Percentiles rank a stretch among this genome's conserved stretches.
These are phyloP conservation scores for Mycena kentingensis DNA, from an alignment of 768 basidiomycete species.

Conservation along the genomic window DNA sequence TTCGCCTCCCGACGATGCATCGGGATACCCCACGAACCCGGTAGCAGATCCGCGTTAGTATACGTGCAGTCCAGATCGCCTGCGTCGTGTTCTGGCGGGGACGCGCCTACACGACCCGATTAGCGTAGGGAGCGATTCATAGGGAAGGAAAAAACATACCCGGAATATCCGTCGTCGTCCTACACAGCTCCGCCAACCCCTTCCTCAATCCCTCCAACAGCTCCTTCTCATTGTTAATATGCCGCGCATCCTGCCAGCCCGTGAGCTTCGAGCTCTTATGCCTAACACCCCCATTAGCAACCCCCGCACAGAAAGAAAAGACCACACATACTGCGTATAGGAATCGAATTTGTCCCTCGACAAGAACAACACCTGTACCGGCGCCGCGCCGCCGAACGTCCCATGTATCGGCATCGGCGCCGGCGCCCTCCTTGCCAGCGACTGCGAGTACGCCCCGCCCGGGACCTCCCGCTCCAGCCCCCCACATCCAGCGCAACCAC, in stretches of 20 bases:
- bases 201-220: constrained; percentile 9
- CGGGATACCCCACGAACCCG: constrained; percentile 14
- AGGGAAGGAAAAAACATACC: not conserved
- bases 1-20: constrained; percentile 18
- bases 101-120: not conserved
- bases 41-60: constrained; percentile 20
- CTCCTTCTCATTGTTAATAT: constrained; percentile 18
- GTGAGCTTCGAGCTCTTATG: constrained; percentile 3
- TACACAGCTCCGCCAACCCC: constrained; percentile 16
- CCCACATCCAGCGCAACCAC: constrained; percentile 24
- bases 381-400: not conserved
- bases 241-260: constrained; percentile 16
- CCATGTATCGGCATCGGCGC: not conserved
- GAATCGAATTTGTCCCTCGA: constrained; percentile 18
- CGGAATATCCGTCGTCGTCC: constrained; percentile 8
- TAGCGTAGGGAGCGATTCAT: not conserved
- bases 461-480: constrained; percentile 11
- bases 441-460: not conserved
- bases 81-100: not conserved
- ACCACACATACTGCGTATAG: constrained; percentile 11
- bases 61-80: constrained; percentile 20
- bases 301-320: not conserved
- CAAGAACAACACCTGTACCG: constrained; percentile 21
- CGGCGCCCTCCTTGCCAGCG: not conserved
- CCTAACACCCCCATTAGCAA: not conserved